Evolutionary conservation across 768 basidiomycete species (phyloP).

Genomic region (Tylopilus sp.): DNA sequence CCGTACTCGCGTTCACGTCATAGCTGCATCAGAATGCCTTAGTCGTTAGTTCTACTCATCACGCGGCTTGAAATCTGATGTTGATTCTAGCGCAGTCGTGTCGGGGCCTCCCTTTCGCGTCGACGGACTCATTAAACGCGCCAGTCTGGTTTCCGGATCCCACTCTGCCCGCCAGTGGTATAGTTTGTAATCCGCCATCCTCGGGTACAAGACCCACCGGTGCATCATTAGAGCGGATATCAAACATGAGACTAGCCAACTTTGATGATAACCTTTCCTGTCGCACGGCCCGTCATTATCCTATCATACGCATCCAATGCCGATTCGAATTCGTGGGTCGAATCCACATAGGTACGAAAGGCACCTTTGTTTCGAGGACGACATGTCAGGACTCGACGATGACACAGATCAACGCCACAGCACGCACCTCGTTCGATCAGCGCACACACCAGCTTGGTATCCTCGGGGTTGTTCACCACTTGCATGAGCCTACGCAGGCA

Average conservation of each 20-base stretch:
- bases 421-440: constrained; percentile 42
- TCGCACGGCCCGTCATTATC: constrained; percentile 51
- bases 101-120: too few relatives aligned
- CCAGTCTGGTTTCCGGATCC: too few relatives aligned
- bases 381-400: neutral
- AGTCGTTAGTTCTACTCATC: too few relatives aligned
- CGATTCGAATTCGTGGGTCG: constrained; percentile 54
- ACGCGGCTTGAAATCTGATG: too few relatives aligned
- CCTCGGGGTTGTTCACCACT: constrained; percentile 31
- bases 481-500: constrained; percentile 21
- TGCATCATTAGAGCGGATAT: neutral
- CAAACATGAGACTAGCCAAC: constrained; percentile 27
- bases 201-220: too few relatives aligned
- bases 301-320: constrained; percentile 59
- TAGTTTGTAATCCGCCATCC: too few relatives aligned
- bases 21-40: too few relatives aligned
- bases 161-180: too few relatives aligned
- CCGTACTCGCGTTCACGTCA: too few relatives aligned
- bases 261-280: constrained; percentile 65
- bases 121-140: too few relatives aligned
- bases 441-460: constrained; percentile 35
- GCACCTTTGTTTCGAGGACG: constrained; percentile 27
- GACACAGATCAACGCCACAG: neutral
- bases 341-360: constrained; percentile 56
- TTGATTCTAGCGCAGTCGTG: too few relatives aligned